Evolutionary conservation across 1,139 yeast species (phyloP), one percentile per base, ranked within the genome.

Genomic region (Entelexis sorbosivorans): DNA sequence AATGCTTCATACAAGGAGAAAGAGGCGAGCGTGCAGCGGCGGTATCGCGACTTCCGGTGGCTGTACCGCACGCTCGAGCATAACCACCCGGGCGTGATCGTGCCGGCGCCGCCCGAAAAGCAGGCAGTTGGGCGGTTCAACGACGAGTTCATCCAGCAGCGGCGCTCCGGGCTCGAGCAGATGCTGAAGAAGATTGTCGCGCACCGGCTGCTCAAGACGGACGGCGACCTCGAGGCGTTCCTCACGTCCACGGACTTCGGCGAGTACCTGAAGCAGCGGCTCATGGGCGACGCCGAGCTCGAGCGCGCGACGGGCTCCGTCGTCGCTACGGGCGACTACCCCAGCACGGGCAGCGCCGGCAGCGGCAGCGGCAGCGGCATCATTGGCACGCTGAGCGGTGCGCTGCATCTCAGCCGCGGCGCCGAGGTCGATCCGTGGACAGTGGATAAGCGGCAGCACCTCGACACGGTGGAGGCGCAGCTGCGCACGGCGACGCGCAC

Each of bases 101-200:
- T 93, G 28, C 98, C 98, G 0, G 96, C 98, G 0, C 97, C 98
- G 11, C 98, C 99, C 1, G 86, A 87, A 36, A 93, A 93, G 63
- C 97, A 91, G 66, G 85, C 87, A 0, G 82, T 89, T 53, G 96
- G 96, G 3, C 73, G 95, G 58, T 83, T 82, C 67, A 86, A 87
- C 62, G 89, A 85, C 59, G 88, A 81, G 61, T 88, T 91, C 62
- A 81, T 91, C 50, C 97, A 89, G 64, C 79, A 79, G 58, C 77
- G 98, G 66, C 73, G 97, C 54, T 70, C 81, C 38, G 87, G 93
- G n/a, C 72, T 91, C 64, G 96, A 89, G 63, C 79, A 76, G 58
- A 93, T 91, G 99, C 73, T 91, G 55, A 48, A 46, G 13, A 56
- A 83, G 62, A 82, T 86, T 32, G 72, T 83, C 11, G 68, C 68